phyloP scores from a whole-genome alignment of 768 basidiomycete genomes.

The Lentinula lateritia region DNA sequence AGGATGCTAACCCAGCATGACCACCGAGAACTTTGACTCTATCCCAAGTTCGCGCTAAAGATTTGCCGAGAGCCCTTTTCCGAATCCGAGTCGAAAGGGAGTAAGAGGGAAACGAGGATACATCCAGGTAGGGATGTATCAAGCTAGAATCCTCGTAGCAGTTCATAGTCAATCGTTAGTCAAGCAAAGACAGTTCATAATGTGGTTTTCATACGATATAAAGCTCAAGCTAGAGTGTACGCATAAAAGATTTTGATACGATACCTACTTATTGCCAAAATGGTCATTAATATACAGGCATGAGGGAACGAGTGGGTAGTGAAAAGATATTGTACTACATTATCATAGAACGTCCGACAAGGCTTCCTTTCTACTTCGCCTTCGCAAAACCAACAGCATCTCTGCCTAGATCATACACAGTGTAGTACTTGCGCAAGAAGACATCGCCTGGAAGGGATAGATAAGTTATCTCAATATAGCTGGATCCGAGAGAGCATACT shows the following conservation, averaged over 20 bases:
- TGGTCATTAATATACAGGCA: not conserved
- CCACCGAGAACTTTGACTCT: slow-evolving; percentile 74
- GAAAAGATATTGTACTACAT: not conserved
- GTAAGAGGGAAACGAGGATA: not conserved
- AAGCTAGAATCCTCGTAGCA: not conserved
- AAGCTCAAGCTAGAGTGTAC: too few species aligned
- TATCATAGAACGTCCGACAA: not conserved
- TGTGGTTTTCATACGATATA: not conserved
- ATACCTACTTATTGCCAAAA: not conserved
- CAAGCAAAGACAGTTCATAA: too few species aligned
- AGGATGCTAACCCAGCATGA: slow-evolving; percentile 59
- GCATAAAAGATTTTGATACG: not conserved
- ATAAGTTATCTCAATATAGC: not conserved
- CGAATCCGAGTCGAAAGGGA: not conserved
- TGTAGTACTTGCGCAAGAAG: slow-evolving; percentile 88
- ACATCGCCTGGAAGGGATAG: slow-evolving; percentile 53
- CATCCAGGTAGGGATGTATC: not conserved
- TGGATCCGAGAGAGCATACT: not conserved
- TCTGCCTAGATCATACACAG: slow-evolving; percentile 78
- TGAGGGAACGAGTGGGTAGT: not conserved
- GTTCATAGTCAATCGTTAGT: not conserved
- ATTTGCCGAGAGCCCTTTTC: not conserved
- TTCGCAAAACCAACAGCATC: slow-evolving; percentile 82
- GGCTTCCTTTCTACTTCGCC: slow-evolving; percentile 7
- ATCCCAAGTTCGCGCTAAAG: slow-evolving; percentile 31